Percentiles rank a stretch among this genome's conserved stretches.
phyloP scores from a whole-genome alignment of 2,329 filamentous ascomycete genomes.

The Biscogniauxia sp. region DNA sequence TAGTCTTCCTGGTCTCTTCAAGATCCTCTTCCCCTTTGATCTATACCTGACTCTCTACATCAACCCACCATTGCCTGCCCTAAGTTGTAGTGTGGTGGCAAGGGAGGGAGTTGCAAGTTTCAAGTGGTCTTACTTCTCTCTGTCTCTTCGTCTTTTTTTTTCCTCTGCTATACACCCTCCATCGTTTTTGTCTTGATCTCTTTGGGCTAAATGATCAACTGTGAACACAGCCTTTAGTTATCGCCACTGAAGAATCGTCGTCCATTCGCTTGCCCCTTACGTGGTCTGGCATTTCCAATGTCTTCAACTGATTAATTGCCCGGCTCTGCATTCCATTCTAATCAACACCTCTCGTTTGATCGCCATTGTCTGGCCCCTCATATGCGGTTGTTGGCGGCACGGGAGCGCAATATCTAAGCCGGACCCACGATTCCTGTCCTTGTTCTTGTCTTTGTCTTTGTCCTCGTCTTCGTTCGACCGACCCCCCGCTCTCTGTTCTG shows the following conservation, averaged over 20 bases:
- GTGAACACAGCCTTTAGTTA: slow-evolving; percentile 18
- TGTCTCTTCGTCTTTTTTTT: background rate
- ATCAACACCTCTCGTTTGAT: slow-evolving; percentile 11
- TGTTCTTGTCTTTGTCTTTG: too few species aligned
- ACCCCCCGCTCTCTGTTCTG: slow-evolving; percentile 3
- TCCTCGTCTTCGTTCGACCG: background rate
- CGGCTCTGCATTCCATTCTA: slow-evolving; percentile 26
- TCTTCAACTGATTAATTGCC: slow-evolving; percentile 24
- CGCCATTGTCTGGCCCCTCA: slow-evolving; percentile 9
- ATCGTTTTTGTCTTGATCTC: background rate
- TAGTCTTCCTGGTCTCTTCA: slow-evolving; percentile 5
- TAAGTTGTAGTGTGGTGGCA: slow-evolving; percentile 3
- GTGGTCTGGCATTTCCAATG: slow-evolving; percentile 31
- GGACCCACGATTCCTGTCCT: slow-evolving; percentile 3
- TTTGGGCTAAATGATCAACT: background rate
- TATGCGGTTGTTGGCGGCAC: slow-evolving; percentile 20
- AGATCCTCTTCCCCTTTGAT: slow-evolving; percentile 2
- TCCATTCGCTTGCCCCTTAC: slow-evolving; percentile 22
- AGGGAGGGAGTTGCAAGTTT: slow-evolving; percentile 16
- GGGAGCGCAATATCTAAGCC: slow-evolving; percentile 20
- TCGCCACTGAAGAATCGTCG: slow-evolving; percentile 25
- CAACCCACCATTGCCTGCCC: background rate
- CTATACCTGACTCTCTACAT: background rate
- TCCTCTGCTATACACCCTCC: slow-evolving; percentile 7
- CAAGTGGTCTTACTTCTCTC: slow-evolving; percentile 14